Evolutionary conservation across 495 filamentous ascomycete species (phyloP), one percentile per base, ranked within the genome.

Genomic region (Tetracladium setigerum): DNA sequence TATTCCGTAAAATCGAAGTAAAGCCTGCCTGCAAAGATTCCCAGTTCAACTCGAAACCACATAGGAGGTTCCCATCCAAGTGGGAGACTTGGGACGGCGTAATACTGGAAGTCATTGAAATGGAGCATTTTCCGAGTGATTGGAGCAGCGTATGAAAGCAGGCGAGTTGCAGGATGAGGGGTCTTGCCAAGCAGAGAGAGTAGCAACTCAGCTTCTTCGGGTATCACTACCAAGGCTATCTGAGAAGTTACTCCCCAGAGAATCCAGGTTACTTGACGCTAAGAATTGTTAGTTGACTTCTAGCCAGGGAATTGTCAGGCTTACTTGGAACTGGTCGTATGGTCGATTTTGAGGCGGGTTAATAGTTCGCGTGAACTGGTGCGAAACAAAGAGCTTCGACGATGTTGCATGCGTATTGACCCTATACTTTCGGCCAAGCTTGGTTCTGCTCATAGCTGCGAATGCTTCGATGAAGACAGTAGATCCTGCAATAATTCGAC

Each of bases 21-120:
- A 0, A 82, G 59, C 1, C 76, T 63, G 1, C 77, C 78, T 5
- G 71, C 62, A 22, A 81, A 66, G 13, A 83, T 68, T 1, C 74
- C 76, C 0, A 82, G 59, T 40, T 82, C 73, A 37, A 78, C 60
- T 4, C 42, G 55, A 10, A 80, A 56, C 72, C 70, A 73, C 2
- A 48, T 36, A 0, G 73, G 74, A 5, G 67, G 54, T 14, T 17
- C 46, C 53, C 64, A 68, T 0, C 30, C 32, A 0, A 14, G 4
- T 0, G 72, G 66, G 0, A 79, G 59, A 9, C 36, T n/a, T 0
- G 78, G 77, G 3, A 76, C 51, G 6, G 63, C 56, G 52, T 74
- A 74, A 55, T 68, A 77, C 5, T 51, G 31, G 0, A 81, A 57
- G 13, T 41, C 50, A 40, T 77, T 74, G 57, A 82, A 78, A 15